Evolutionary conservation across 176 grass and related monocot species (phyloP), one percentile per base, ranked within the genome.

Genomic region (Oryza meyeriana): DNA sequence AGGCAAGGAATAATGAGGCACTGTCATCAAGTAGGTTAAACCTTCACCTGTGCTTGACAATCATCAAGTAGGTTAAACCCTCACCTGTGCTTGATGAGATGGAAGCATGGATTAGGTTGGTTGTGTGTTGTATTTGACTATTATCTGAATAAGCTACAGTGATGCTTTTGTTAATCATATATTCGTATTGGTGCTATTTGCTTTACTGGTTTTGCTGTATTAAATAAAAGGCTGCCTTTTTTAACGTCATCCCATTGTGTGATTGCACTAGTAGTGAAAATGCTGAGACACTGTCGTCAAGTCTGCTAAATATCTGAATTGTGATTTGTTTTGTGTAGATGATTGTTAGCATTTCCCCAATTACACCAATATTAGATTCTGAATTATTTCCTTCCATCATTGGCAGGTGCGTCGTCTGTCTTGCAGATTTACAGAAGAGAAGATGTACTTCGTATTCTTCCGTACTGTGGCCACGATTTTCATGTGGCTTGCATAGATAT

Each of bases 401-500:
- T 82, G 50, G 42, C 81, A 93, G 74, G 85, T 87, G 77, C 28
- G 28, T 89, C 29, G 77, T 97, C 7, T 97, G 94, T 84, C 89
- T 97, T 34, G 87, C 82, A 68, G 91, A 97, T 22, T 95, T 14
- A 59, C 90, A 72, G 90, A 90, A 90, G 66, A 77, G n/a, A 84
- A 70, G 93, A 95, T 10, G 13, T 81, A 36, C 69, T 95, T 3
- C 85, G 93, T 18, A 29, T 74, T 31, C 86, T 97, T 79, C 90
- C 92, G 36, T 85, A 85, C 81, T 97, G 94, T 9, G 78, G 90
- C 22, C 94, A 97, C 34, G 65, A 85, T 44, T 97, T 97, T 74
- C 94, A 97, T 79, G 71, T 80, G 64, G 47, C 80, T 32, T 94
- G 94, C 87, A 94, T 94, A 48, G 90, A 92, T 72, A 79, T 89